Base-by-base conservation (phyloP, 2,329 filamentous ascomycete species). In the Xylaria sp. region DNA sequence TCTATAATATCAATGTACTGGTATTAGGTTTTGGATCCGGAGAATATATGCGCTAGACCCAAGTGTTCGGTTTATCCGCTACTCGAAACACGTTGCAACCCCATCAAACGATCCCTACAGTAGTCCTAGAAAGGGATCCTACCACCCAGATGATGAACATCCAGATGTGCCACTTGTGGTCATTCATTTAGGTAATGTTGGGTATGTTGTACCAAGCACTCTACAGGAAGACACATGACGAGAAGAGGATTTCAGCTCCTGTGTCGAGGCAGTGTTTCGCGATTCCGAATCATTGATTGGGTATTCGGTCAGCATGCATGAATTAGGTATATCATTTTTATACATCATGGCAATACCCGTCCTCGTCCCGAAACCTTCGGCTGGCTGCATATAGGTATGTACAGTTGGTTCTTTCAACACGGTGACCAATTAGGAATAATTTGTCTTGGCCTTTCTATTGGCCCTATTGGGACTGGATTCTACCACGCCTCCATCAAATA, bases 241-340 rank as follows among this genome's bases (percentile, higher is more conserved):
- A 46, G 41, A 46, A 30, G 56, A 25, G 55, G 23, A 59, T 55
- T 58, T 66, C 66, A 68, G 58, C 63, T 66, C 52, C 55, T 50
- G 62, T 65, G 43, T 59, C 30, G 63, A 66, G 66, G 66, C 66
- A 28, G 66, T 68, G 66, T 68, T 59, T 64, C 48, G 41, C 8
- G 20, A 23, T 39, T 23, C 15, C 8, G 10, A 34, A 9, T 3
- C 43, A 5, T 43, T 59, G 53, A 63, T 56, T 60, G 60, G 61
- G n/a, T 10, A n/a, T 18, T 32, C 60, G 53, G 60, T 63, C 46
- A 63, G 30, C 65, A 53, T 56, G 59, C 45, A 52, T 60, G 43
- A 18, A 58, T 25, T 43, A n/a, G n/a, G n/a, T 58, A 43, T 52
- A 30, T n/a, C 15, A 23, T 13, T 18, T n/a, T 15, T 23, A 23